Conservation (phyloP, 768 basidiomycete species). For the Lactarius sanguifluus region DNA sequence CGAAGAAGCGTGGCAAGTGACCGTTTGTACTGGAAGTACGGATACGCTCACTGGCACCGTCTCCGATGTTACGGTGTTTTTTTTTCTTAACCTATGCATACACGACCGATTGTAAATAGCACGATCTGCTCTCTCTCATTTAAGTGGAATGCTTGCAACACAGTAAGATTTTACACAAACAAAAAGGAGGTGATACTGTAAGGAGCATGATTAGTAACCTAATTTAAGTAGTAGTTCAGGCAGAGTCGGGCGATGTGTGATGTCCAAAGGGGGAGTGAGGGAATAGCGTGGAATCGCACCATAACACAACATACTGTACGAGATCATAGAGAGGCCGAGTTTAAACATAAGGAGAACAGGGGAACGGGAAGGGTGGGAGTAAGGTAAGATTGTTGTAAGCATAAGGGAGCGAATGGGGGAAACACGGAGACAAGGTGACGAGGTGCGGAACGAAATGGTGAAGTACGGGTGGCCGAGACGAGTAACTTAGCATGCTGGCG, state of each 20-base stretch:
- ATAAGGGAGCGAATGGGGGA: too few species aligned
- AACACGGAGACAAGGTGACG: too few species aligned
- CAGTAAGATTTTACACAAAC: not conserved
- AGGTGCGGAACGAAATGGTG: too few species aligned
- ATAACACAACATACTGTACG: not conserved
- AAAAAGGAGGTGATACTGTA: too few species aligned
- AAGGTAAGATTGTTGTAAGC: too few species aligned
- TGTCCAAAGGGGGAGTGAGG: not conserved
- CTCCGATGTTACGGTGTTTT: not conserved
- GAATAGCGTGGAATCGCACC: not conserved
- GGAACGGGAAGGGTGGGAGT: too few species aligned
- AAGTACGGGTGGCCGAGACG: too few species aligned
- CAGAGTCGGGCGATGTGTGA: not conserved
- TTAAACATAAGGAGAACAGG: too few species aligned
- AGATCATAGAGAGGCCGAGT: not conserved
- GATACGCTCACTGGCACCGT: conserved; percentile 3
- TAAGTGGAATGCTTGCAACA: not conserved
- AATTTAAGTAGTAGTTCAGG: not conserved
- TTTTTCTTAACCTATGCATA: not conserved
- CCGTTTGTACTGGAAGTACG: conserved; percentile 2
- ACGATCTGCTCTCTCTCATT: not conserved
- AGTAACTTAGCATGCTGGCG: too few species aligned
- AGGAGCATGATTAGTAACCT: too few species aligned
- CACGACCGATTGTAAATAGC: conserved; percentile 1
- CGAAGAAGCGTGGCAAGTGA: conserved; percentile 74